Evolutionary conservation across 1,284 basidiomycete genomes (phyloP).

Genomic region (Phlebopus sp.): DNA sequence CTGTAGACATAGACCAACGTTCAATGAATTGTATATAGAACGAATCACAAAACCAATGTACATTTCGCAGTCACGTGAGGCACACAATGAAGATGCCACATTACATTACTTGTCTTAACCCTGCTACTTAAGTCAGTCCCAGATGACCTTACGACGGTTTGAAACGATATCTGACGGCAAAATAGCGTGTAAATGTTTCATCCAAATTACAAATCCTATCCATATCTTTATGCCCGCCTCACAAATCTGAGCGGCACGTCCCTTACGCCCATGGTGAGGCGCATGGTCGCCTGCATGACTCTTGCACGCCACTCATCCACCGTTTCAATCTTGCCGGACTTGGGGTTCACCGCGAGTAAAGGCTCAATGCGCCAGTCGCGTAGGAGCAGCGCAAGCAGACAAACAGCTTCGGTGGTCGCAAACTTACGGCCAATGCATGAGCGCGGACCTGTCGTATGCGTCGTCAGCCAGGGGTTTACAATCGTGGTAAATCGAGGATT

Average conservation of each 20-base stretch:
- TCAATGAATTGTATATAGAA: too few species aligned
- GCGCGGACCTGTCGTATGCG: conserved; percentile 39
- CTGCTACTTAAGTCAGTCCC: too few species aligned
- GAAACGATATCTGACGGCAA: too few species aligned
- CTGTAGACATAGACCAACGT: too few species aligned
- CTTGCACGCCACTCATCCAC: conserved; percentile 41
- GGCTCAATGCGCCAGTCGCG: conserved; percentile 52
- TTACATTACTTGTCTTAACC: too few species aligned
- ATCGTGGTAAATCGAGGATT: background rate
- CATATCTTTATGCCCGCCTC: conserved; percentile 16
- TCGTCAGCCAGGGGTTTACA: background rate
- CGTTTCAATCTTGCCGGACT: conserved; percentile 34
- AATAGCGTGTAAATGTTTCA: background rate
- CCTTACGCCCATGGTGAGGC: conserved; percentile 39
- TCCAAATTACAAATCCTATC: background rate
- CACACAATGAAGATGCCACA: too few species aligned
- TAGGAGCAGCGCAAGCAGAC: conserved; percentile 47
- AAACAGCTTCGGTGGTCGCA: conserved; percentile 48
- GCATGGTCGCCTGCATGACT: conserved; percentile 40
- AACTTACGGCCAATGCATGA: conserved; percentile 57
- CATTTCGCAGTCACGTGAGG: too few species aligned
- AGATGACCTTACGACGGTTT: too few species aligned
- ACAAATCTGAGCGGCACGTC: conserved; percentile 42
- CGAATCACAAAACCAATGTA: too few species aligned
- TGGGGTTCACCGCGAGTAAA: conserved; percentile 25